These are phyloP conservation scores for Umbelopsis sp. DNA, from an alignment of 192 early-diverging fungal species.

Conservation along the genomic window DNA sequence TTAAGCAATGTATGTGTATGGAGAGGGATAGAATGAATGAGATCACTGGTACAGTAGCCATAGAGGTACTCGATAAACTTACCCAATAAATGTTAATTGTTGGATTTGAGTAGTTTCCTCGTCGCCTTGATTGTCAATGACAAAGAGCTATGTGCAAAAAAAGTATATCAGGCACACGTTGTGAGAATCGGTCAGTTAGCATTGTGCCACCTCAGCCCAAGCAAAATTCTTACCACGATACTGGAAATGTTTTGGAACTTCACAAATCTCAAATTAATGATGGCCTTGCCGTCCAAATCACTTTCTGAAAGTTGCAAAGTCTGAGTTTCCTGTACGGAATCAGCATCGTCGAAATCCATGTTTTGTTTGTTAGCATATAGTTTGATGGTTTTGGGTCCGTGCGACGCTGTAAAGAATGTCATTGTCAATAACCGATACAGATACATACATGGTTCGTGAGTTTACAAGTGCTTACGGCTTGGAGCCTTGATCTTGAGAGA, in stretches of 20 bases:
- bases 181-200: too few relatives aligned
- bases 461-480: neutral
- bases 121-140: conserved; percentile 84
- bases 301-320: conserved; percentile 68
- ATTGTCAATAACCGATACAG: neutral
- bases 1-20: neutral
- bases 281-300: conserved; percentile 66
- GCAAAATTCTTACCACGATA: conserved; percentile 62
- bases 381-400: conserved; percentile 87
- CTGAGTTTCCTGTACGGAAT: conserved; percentile 75
- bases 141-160: conserved; percentile 58
- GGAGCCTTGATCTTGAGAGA: conserved; percentile 61
- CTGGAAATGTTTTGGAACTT: conserved; percentile 89
- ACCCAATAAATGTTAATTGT: conserved; percentile 82
- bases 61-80: conserved; percentile 1
- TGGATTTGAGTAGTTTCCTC: conserved; percentile 83
- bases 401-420: conserved; percentile 40
- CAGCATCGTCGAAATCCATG: conserved; percentile 88
- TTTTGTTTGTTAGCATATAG: conserved; percentile 82
- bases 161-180: neutral
- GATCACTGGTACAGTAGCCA: neutral
- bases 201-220: too few relatives aligned
- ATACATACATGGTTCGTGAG: neutral
- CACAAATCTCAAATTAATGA: conserved; percentile 87
- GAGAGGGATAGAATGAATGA: neutral